Percentiles rank a stretch among this genome's conserved stretches.
Evolutionary conservation across 352 stramenopile genomes (phyloP).

Genomic region (Globisporangium nagaii): DNA sequence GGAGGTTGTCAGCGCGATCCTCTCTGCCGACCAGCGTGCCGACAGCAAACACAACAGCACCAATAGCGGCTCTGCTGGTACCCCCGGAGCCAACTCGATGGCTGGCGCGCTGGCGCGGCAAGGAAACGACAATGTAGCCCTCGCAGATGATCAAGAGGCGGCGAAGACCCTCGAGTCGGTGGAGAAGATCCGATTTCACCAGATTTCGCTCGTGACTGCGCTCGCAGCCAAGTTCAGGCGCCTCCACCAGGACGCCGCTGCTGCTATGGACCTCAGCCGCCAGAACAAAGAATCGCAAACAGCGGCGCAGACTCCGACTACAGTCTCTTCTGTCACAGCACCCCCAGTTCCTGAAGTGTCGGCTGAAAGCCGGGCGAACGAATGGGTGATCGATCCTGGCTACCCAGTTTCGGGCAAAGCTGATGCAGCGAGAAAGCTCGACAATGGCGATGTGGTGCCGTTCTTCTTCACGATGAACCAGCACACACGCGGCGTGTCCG

Average conservation of each 20-base stretch:
- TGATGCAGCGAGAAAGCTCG: slow-evolving; percentile 20
- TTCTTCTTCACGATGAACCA: slow-evolving; percentile 41
- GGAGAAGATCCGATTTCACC: slow-evolving; percentile 38
- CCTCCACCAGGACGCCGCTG: background rate
- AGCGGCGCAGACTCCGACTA: background rate
- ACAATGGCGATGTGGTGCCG: slow-evolving; percentile 31
- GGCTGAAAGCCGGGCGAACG: background rate
- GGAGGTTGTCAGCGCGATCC: background rate
- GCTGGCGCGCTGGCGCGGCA: background rate
- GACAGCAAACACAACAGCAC: background rate
- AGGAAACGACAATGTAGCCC: background rate
- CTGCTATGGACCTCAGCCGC: background rate
- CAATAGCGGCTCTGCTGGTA: background rate
- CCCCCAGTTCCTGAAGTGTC: background rate
- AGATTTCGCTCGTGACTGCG: slow-evolving; percentile 32
- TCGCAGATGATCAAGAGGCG: slow-evolving; percentile 8
- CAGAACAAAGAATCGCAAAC: too few species aligned
- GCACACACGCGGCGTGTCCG: slow-evolving; percentile 10
- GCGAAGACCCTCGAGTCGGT: slow-evolving; percentile 23
- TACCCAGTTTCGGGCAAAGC: background rate
- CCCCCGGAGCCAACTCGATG: background rate
- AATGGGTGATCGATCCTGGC: slow-evolving; percentile 11
- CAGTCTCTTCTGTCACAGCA: background rate
- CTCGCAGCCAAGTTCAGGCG: slow-evolving; percentile 25
- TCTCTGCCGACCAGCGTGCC: background rate